Evolutionary conservation across 306 rosid species (phyloP).

Genomic region (Corylus avellana): DNA sequence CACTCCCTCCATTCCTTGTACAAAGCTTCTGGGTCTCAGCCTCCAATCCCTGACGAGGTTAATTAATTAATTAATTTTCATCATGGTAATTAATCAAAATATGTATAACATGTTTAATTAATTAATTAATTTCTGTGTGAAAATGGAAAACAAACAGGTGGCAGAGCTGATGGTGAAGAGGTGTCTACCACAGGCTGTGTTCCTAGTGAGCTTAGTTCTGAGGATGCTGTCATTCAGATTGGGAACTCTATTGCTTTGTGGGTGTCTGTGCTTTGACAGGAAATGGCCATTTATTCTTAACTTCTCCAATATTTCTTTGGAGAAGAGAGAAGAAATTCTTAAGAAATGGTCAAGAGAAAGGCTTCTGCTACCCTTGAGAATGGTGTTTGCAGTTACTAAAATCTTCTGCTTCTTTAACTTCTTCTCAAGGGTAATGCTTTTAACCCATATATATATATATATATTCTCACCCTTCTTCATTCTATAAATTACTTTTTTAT

Average conservation of each 20-base stretch:
- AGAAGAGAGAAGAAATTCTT: conserved; percentile 70
- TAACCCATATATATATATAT: background rate
- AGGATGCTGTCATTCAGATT: conserved; percentile 63
- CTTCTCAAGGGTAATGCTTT: conserved; percentile 70
- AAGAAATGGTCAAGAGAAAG: conserved; percentile 62
- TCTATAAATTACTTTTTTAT: too few relatives aligned
- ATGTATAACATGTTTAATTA: background rate
- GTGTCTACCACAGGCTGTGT: conserved; percentile 40
- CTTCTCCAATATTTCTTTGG: conserved; percentile 70
- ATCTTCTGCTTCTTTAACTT: conserved; percentile 63
- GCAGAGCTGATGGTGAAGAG: conserved; percentile 64
- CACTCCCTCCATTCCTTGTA: conserved; percentile 39
- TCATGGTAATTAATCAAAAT: background rate
- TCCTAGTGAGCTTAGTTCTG: conserved; percentile 46
- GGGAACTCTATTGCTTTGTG: conserved; percentile 74
- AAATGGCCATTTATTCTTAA: conserved; percentile 74
- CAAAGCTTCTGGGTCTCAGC: conserved; percentile 56
- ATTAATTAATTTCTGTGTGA: background rate
- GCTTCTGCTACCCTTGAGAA: conserved; percentile 43
- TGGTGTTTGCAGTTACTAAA: conserved; percentile 60
- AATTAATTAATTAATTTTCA: background rate
- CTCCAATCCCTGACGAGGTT: conserved; percentile 81
- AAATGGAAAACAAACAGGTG: conserved; percentile 40
- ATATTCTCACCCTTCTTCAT: background rate
- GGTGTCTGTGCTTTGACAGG: conserved; percentile 51